phyloP scores from a whole-genome alignment of 352 stramenopile species.

The Phytophthora parvispora region DNA sequence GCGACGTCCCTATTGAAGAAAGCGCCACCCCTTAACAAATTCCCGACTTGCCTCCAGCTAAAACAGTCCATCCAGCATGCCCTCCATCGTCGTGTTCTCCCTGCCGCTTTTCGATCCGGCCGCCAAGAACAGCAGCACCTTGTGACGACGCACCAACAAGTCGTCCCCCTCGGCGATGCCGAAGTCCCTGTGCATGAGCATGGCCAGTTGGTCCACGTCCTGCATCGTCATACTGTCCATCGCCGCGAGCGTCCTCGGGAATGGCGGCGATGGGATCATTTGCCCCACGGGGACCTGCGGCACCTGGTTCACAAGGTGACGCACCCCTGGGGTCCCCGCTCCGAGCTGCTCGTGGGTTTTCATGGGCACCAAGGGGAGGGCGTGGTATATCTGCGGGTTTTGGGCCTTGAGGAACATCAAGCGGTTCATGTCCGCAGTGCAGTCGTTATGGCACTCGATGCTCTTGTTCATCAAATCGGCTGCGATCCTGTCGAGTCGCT shows the following conservation, averaged over 20 bases:
- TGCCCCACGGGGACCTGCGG: neutral
- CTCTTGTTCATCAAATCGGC: too few species aligned
- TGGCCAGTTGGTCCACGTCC: too few species aligned
- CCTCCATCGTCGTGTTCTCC: neutral
- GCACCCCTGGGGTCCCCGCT: neutral
- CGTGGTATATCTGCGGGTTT: neutral
- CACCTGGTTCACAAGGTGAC: neutral
- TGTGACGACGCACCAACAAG: neutral
- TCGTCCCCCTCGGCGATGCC: neutral
- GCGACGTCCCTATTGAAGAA: too few species aligned
- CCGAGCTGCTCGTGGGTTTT: neutral
- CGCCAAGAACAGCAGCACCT: neutral
- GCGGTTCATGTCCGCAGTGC: neutral
- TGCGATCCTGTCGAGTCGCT: too few species aligned
- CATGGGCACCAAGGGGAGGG: neutral
- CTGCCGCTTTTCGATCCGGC: neutral
- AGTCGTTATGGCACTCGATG: too few species aligned
- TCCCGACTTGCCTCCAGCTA: too few species aligned
- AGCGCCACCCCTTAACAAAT: too few species aligned
- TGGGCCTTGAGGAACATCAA: neutral
- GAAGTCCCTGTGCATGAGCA: too few species aligned
- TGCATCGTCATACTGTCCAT: too few species aligned
- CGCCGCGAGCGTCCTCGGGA: too few species aligned
- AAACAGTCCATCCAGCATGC: neutral
- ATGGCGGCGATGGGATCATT: too few species aligned